phyloP scores from a whole-genome alignment of 805 yeast species.

The Cyberlindnera lachancei region DNA sequence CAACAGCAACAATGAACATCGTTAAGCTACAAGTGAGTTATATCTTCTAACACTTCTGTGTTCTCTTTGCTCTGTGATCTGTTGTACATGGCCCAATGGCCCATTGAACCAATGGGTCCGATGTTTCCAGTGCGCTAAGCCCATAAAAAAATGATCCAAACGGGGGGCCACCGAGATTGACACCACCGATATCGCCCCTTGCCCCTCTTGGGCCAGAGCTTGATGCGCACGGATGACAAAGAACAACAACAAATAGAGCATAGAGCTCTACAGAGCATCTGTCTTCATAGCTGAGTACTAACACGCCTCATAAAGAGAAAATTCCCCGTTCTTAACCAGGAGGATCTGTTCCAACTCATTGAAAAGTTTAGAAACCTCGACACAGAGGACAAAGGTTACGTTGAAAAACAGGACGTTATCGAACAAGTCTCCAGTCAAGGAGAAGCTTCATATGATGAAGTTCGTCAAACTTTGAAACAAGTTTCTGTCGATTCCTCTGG shows the following conservation, averaged over 20 bases:
- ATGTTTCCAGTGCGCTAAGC: too few relatives aligned
- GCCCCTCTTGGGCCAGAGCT: too few relatives aligned
- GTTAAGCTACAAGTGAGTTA: slow-evolving; percentile 54
- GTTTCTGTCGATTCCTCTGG: slow-evolving; percentile 96
- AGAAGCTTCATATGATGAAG: slow-evolving; percentile 79
- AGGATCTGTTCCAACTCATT: slow-evolving; percentile 76
- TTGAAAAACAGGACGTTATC: slow-evolving; percentile 84
- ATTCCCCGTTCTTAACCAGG: slow-evolving; percentile 79
- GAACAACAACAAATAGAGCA: background rate
- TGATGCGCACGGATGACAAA: too few relatives aligned
- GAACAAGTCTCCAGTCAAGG: slow-evolving; percentile 77
- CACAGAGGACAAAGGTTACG: slow-evolving; percentile 88
- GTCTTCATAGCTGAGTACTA: slow-evolving; percentile 4
- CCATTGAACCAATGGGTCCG: too few relatives aligned
- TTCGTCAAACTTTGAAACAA: slow-evolving; percentile 85
- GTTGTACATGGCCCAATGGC: too few relatives aligned
- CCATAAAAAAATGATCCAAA: too few relatives aligned
- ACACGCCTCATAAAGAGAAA: slow-evolving; percentile 45
- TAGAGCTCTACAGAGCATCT: background rate
- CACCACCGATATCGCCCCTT: too few relatives aligned
- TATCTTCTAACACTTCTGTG: too few relatives aligned
- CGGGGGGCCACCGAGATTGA: too few relatives aligned
- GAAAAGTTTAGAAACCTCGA: slow-evolving; percentile 86
- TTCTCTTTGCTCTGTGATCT: too few relatives aligned
- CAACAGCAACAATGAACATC: slow-evolving; percentile 48